Evolutionary conservation across 106 monocot species (phyloP).

Genomic region (Alisma plantagoaquatica): DNA sequence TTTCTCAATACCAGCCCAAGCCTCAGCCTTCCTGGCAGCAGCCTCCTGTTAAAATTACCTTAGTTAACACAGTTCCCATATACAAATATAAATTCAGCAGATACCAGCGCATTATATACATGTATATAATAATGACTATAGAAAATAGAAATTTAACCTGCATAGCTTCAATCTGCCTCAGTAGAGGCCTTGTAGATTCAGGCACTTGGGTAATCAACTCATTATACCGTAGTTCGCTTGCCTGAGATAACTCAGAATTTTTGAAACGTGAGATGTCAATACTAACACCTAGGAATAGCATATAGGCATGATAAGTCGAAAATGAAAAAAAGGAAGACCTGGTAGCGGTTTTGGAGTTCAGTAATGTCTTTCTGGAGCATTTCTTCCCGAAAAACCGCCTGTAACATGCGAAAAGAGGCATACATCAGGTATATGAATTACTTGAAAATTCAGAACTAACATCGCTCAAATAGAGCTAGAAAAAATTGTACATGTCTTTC

Average conservation of each 20-base stretch:
- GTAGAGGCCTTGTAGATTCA: slow-evolving; percentile 87
- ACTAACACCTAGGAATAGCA: too few species aligned
- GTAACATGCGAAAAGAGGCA: background rate
- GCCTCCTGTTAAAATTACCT: slow-evolving; percentile 57
- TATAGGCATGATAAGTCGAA: too few species aligned
- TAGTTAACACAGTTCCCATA: too few species aligned
- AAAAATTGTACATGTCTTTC: slow-evolving; percentile 93
- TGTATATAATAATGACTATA: too few species aligned
- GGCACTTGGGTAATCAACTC: slow-evolving; percentile 92
- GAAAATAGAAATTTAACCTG: too few species aligned
- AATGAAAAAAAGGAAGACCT: slow-evolving; percentile 32
- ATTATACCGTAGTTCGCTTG: slow-evolving; percentile 93
- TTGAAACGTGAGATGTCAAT: too few species aligned
- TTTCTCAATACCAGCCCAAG: slow-evolving; percentile 92
- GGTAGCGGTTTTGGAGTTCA: slow-evolving; percentile 93
- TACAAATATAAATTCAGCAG: too few species aligned
- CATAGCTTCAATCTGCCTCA: slow-evolving; percentile 98
- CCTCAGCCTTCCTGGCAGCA: slow-evolving; percentile 75
- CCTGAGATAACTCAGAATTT: slow-evolving; percentile 49
- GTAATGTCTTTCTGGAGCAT: slow-evolving; percentile 80
- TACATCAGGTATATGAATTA: too few species aligned
- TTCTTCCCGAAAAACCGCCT: slow-evolving; percentile 87
- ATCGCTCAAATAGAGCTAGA: too few species aligned
- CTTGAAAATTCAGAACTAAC: too few species aligned
- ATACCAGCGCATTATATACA: too few species aligned